These are phyloP conservation scores for Avicennia marina DNA, from an alignment of 257 asterid genomes.

Conservation along the genomic window DNA sequence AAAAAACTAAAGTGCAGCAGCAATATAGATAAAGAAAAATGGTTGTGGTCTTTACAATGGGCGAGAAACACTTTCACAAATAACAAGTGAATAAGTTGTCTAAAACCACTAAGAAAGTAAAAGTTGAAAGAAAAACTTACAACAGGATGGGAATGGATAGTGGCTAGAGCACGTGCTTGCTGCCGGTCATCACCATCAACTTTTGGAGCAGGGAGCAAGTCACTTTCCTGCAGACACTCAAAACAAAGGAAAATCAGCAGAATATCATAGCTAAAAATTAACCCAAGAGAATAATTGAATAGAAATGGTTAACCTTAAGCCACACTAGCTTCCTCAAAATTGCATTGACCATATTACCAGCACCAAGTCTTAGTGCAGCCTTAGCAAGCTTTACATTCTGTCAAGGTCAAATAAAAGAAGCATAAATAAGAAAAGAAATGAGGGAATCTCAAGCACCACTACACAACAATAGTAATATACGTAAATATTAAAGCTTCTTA, in stretches of 20 bases:
- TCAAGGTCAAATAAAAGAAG: slow-evolving; percentile 15
- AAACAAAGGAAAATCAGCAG: slow-evolving; percentile 18
- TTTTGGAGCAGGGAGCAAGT: slow-evolving; percentile 66
- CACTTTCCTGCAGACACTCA: slow-evolving; percentile 49
- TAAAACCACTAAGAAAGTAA: background rate
- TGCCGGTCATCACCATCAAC: slow-evolving; percentile 81
- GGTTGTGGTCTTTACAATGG: no score
- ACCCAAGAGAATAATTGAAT: slow-evolving; percentile 3
- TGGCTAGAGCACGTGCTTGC: slow-evolving; percentile 92
- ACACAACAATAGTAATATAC: no score
- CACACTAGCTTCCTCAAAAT: slow-evolving; percentile 74
- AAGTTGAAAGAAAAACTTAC: slow-evolving; percentile 37
- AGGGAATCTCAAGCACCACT: slow-evolving; percentile 16
- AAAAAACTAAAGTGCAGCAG: slow-evolving; percentile 1
- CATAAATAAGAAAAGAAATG: slow-evolving; percentile 13
- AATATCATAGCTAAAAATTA: slow-evolving; percentile 13
- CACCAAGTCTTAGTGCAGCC: slow-evolving; percentile 87
- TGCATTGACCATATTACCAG: slow-evolving; percentile 91
- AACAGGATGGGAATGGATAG: slow-evolving; percentile 90
- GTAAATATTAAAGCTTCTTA: background rate
- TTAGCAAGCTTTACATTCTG: slow-evolving; percentile 95
- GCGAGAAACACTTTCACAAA: no score
- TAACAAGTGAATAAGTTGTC: background rate
- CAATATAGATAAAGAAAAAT: background rate
- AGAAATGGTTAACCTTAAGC: slow-evolving; percentile 54